These are phyloP conservation scores for Odontarrhena argentea DNA, from an alignment of 345 rosid genomes.

Conservation along the genomic window DNA sequence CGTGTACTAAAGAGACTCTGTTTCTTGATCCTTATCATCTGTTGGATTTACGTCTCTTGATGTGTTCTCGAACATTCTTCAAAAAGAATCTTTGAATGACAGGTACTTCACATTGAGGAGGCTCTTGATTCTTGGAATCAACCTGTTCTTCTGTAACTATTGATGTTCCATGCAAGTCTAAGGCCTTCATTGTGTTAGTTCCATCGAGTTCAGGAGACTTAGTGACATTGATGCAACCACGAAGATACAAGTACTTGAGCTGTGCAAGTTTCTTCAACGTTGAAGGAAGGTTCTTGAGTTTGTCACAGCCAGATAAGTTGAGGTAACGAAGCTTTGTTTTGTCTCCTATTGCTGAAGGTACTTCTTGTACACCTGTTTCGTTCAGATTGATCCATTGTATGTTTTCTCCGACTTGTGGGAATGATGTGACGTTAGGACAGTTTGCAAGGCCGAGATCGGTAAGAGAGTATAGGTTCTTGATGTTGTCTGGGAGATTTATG, in stretches of 20 bases:
- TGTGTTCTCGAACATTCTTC: conserved; percentile 31
- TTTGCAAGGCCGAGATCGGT: conserved; percentile 27
- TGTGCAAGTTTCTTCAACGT: conserved; percentile 24
- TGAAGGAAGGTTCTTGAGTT: conserved; percentile 29
- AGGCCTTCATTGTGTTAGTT: conserved; percentile 29
- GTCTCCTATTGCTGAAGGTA: conserved; percentile 31
- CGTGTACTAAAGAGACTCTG: conserved; percentile 6
- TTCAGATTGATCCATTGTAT: conserved; percentile 35
- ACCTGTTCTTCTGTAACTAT: conserved; percentile 6
- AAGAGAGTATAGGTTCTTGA: conserved; percentile 29
- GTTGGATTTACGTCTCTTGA: conserved; percentile 26
- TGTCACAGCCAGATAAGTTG: conserved; percentile 27
- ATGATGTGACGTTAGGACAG: conserved; percentile 30
- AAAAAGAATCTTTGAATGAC: conserved; percentile 33
- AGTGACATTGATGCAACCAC: conserved; percentile 33
- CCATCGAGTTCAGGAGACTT: conserved; percentile 31
- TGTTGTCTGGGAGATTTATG: conserved; percentile 32
- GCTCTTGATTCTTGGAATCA: conserved; percentile 2
- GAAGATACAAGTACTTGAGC: conserved; percentile 36
- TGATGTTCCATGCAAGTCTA: conserved; percentile 38
- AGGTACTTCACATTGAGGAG: conserved; percentile 29
- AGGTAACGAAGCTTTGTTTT: conserved; percentile 30
- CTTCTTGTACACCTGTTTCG: conserved; percentile 23
- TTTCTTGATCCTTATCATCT: conserved; percentile 18
- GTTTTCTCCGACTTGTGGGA: conserved; percentile 32